Conservation (phyloP, 2,329 filamentous ascomycete genomes). For the Coniochaeta sp. region DNA sequence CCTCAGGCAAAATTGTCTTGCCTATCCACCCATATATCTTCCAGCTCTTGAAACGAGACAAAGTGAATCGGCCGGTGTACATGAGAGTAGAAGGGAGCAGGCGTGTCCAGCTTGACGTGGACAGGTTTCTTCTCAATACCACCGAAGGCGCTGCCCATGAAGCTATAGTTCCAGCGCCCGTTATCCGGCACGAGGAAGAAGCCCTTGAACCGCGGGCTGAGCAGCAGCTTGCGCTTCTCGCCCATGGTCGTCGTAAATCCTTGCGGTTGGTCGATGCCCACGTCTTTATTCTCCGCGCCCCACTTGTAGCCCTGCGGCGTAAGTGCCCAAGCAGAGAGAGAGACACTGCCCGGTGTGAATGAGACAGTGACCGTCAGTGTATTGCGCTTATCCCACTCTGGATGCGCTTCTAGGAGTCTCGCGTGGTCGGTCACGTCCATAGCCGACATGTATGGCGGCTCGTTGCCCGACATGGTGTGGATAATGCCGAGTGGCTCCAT, state of each 20-base stretch:
- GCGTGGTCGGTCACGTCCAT: conserved; percentile 92
- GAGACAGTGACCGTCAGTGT: conserved; percentile 92
- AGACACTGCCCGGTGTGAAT: conserved; percentile 95
- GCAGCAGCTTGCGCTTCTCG: conserved; percentile 86
- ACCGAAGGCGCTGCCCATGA: conserved; percentile 86
- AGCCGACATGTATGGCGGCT: conserved; percentile 93
- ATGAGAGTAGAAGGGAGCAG: conserved; percentile 82
- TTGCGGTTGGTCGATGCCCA: conserved; percentile 83
- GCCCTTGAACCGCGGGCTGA: conserved; percentile 88
- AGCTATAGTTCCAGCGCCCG: conserved; percentile 93
- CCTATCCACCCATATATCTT: conserved; percentile 93
- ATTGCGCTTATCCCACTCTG: conserved; percentile 74
- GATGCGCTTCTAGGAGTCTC: conserved; percentile 76
- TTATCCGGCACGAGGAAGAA: conserved; percentile 95
- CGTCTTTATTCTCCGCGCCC: conserved; percentile 94
- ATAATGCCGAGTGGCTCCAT: conserved; percentile 92
- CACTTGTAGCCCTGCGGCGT: conserved; percentile 92
- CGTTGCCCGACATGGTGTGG: conserved; percentile 90
- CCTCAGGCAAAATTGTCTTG: conserved; percentile 83
- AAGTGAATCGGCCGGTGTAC: conserved; percentile 91
- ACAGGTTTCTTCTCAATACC: conserved; percentile 85
- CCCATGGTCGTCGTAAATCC: conserved; percentile 91
- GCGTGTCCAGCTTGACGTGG: conserved; percentile 90
- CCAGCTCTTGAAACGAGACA: conserved; percentile 92
- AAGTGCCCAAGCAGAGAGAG: conserved; percentile 85